Base-by-base conservation (phyloP, 2,329 filamentous ascomycete species). In the Aspergillus sojae region DNA sequence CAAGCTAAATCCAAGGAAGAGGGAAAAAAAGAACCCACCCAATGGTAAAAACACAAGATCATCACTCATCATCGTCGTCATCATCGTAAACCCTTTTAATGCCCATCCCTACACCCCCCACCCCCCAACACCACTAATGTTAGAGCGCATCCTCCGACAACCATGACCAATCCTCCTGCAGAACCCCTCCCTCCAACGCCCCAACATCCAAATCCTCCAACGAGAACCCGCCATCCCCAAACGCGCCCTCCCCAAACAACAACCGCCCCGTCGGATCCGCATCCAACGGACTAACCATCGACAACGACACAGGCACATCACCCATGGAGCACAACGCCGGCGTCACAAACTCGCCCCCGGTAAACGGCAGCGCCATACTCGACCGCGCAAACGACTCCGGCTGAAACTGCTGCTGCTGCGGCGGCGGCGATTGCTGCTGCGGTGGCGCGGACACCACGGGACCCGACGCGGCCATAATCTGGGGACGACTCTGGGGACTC, bases 91-190 rank as follows among this genome's bases (percentile, higher is more conserved):
- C 12, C 28, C 28, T 23, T 52, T 52, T 58, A 9, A 26, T 21
- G 10, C 19, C 16, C 56, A 4, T n/a, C n/a, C 56, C 19, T 21
- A 23, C 5, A 21, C 7, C 5, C 5, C 26, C 50, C 28, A 16
- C 28, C 10, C 19, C 30, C 26, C 26, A 28, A 28, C 26, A 54
- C 28, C 28, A n/a, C 52, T 16, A 54, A 28, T 23, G 52, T 55
- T 52, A 69, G 72, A 14, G 56, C 23, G 57, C 61, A 32, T 64
- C 57, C n/a, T 62, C 60, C 0, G 41, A 32, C 41, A 65, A 34
- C 63, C 63, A 65, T 3, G 48, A 57, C 61, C 63, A 65, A 30
- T 65, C 61, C 1, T 48, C 28, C 43, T 60, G 63, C 4, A 65
- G 45, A 21, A 65, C 61, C 16, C 43, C 63, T 6, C n/a, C 55